These are phyloP conservation scores for Selaginella tamariscina DNA, from an alignment of 75 land plant genomes.

Conservation along the genomic window DNA sequence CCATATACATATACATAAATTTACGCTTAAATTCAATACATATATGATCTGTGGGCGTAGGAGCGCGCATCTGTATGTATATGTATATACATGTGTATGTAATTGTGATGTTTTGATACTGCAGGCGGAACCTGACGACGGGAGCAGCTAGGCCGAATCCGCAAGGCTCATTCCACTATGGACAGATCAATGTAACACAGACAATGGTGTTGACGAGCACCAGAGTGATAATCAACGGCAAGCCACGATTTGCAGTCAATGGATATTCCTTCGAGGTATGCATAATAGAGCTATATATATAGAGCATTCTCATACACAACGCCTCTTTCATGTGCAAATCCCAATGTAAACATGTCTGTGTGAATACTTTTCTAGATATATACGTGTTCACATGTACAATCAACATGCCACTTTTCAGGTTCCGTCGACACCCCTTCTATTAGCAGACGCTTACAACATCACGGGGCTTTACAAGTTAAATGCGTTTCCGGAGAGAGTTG, in stretches of 20 bases:
- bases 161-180: slow-evolving; percentile 82
- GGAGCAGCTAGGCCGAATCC: slow-evolving; percentile 83
- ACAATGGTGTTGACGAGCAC: slow-evolving; percentile 57
- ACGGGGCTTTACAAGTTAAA: not conserved
- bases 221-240: slow-evolving; percentile 40
- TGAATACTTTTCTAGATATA: too few species aligned
- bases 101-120: too few species aligned
- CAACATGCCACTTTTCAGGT: not conserved
- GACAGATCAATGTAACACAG: slow-evolving; percentile 35
- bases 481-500: not conserved
- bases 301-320: too few species aligned
- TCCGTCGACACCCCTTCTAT: not conserved
- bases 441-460: not conserved
- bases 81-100: too few species aligned
- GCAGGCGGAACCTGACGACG: slow-evolving; percentile 75
- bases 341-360: too few species aligned
- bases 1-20: too few species aligned
- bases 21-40: too few species aligned
- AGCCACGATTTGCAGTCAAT: slow-evolving; percentile 60
- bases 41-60: too few species aligned
- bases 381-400: too few species aligned
- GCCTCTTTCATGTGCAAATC: too few species aligned
- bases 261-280: slow-evolving; percentile 46
- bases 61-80: too few species aligned
- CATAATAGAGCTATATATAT: too few species aligned